phyloP scores from a whole-genome alignment of 2,329 filamentous ascomycete species.

The Cytospora schulzeri region DNA sequence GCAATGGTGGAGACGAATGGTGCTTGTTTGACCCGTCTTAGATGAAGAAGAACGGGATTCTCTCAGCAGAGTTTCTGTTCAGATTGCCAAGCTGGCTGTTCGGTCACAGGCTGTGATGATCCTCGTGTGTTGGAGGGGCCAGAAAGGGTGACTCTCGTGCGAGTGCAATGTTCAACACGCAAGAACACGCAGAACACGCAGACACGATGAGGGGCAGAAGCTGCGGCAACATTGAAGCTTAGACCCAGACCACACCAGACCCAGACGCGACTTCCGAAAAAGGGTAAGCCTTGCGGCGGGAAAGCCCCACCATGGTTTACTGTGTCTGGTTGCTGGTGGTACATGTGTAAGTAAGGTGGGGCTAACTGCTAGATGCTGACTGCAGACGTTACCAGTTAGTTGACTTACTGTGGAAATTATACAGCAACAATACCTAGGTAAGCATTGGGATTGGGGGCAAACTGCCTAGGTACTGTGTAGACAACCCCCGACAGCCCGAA shows the following conservation, averaged over 20 bases:
- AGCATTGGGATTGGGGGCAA: too few species aligned
- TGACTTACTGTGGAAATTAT: background rate
- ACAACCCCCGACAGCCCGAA: too few species aligned
- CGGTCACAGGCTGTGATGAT: too few species aligned
- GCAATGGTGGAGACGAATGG: background rate
- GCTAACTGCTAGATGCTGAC: background rate
- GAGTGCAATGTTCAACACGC: background rate
- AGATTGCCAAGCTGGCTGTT: background rate
- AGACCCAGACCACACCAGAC: background rate
- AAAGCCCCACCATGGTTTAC: background rate
- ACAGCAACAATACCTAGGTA: too few species aligned
- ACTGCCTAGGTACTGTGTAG: too few species aligned
- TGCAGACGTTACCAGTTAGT: too few species aligned
- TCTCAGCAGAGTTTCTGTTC: background rate
- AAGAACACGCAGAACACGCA: too few species aligned
- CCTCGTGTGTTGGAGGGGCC: too few species aligned
- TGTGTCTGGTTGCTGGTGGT: too few species aligned
- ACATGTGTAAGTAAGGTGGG: background rate
- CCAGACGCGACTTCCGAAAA: background rate
- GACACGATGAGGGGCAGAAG: background rate
- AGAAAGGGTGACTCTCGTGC: background rate
- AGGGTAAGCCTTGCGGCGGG: background rate
- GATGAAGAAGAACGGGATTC: too few species aligned
- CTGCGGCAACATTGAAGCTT: background rate
- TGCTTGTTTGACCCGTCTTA: too few species aligned